phyloP scores from a whole-genome alignment of 1,139 yeast genomes.

The Debaryomyces psychrophilus region DNA sequence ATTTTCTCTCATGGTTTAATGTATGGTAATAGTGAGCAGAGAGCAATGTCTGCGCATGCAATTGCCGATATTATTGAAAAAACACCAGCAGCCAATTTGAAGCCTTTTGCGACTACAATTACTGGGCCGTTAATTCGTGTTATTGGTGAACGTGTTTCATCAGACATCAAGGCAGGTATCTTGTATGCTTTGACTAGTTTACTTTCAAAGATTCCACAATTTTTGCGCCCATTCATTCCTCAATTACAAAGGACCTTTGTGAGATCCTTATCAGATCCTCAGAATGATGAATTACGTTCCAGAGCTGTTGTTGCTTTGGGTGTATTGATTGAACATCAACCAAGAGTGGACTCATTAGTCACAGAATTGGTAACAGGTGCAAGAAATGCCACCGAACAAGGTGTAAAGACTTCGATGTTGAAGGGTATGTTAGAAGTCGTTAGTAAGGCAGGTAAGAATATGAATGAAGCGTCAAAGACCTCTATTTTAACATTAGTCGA shows the following conservation, averaged over 20 bases:
- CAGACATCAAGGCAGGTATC: conserved; percentile 92
- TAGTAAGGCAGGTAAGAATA: conserved; percentile 72
- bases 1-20: conserved; percentile 92
- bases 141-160: conserved; percentile 90
- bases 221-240: conserved; percentile 93
- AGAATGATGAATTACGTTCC: conserved; percentile 70
- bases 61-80: conserved; percentile 86
- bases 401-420: conserved; percentile 83
- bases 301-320: conserved; percentile 94
- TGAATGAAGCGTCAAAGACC: conserved; percentile 73
- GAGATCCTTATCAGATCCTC: conserved; percentile 79
- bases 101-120: conserved; percentile 87
- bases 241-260: conserved; percentile 97
- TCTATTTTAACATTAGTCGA: conserved; percentile 76
- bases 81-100: conserved; percentile 79
- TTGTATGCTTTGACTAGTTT: conserved; percentile 79
- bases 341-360: conserved; percentile 91
- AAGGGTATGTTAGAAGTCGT: conserved; percentile 86
- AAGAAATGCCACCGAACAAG: conserved; percentile 54
- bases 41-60: conserved; percentile 85
- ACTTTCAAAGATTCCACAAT: conserved; percentile 83
- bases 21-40: conserved; percentile 86
- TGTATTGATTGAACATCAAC: conserved; percentile 82
- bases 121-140: conserved; percentile 98
- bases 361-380: conserved; percentile 82